phyloP scores from a whole-genome alignment of 208 protist species.

The Jaenimonas drosophilae region DNA sequence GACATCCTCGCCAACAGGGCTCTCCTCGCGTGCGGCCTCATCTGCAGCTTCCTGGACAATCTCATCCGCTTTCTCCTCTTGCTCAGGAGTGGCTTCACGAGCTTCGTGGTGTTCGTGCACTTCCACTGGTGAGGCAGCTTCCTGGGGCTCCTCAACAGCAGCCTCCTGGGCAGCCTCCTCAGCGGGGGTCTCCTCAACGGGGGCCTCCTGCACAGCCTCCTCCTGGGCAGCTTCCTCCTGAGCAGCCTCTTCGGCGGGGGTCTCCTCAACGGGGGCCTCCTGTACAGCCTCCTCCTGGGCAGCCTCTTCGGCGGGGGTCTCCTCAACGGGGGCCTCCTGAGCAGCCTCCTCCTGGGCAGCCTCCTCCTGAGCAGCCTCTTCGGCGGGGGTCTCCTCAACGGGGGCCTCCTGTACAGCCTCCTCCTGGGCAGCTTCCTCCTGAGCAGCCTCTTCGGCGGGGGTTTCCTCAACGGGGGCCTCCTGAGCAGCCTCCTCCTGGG shows the following conservation, averaged over 20 bases:
- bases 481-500: neutral
- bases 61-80: no score
- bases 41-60: no score
- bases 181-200: neutral
- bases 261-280: neutral
- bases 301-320: neutral
- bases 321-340: neutral
- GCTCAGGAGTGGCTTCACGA: no score
- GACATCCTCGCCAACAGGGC: no score
- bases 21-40: no score
- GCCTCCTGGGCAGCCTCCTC: neutral
- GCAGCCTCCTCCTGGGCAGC: neutral
- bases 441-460: neutral
- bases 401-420: neutral
- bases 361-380: neutral
- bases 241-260: neutral
- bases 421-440: neutral
- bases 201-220: neutral
- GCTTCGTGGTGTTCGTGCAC: no score
- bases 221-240: slow-evolving; percentile 1
- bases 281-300: neutral
- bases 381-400: neutral
- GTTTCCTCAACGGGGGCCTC: slow-evolving; percentile 2
- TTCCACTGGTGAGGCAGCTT: neutral
- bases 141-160: neutral